Conservation (phyloP, 805 yeast genomes). For the Candida nanaspora region DNA sequence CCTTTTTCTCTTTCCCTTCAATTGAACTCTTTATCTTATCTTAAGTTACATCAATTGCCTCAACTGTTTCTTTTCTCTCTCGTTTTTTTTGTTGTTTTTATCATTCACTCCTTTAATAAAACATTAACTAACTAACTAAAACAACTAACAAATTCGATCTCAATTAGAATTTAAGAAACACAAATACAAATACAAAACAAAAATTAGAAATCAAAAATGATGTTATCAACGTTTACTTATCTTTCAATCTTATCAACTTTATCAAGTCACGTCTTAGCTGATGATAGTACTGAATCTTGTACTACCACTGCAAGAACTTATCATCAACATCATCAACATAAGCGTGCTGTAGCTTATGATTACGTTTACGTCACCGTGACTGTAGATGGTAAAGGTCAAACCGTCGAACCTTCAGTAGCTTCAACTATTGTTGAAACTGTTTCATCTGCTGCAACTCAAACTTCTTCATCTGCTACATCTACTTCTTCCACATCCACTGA, state of each 20-base stretch:
- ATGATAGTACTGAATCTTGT: slow-evolving; percentile 34
- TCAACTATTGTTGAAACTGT: slow-evolving; percentile 15
- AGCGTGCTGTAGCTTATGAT: slow-evolving; percentile 46
- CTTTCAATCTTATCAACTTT: slow-evolving; percentile 14
- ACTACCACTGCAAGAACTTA: slow-evolving; percentile 29
- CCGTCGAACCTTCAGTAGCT: slow-evolving; percentile 30
- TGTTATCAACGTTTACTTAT: slow-evolving; percentile 2
- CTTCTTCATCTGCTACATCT: slow-evolving; percentile 21
- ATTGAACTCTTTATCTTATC: no score
- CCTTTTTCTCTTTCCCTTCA: no score
- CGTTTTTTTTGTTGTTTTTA: no score
- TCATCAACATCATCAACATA: slow-evolving; percentile 58
- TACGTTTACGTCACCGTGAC: slow-evolving; percentile 46
- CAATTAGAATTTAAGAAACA: background rate
- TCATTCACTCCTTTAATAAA: no score
- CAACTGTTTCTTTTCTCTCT: no score
- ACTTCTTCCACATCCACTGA: slow-evolving; percentile 19
- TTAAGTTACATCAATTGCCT: no score
- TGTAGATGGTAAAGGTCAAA: slow-evolving; percentile 41
- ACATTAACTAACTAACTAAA: background rate
- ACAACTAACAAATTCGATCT: background rate
- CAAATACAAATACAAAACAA: background rate
- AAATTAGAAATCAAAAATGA: background rate
- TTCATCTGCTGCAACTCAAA: slow-evolving; percentile 14
- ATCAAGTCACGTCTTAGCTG: slow-evolving; percentile 19